These are phyloP conservation scores for Coriolopsis trogii DNA, from an alignment of 1,284 basidiomycete genomes.

Conservation along the genomic window DNA sequence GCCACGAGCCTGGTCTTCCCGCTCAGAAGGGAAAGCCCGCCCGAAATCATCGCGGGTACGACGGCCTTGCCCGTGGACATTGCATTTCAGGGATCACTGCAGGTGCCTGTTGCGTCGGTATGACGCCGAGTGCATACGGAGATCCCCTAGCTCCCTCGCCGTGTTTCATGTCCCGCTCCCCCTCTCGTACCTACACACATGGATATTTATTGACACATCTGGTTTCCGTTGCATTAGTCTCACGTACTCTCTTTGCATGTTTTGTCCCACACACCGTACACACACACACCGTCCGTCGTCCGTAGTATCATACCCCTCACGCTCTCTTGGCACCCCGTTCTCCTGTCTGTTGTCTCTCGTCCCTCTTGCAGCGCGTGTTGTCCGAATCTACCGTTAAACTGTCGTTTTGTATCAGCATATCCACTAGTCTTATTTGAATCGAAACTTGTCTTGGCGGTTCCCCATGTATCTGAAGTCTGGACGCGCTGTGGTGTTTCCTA, in stretches of 20 bases:
- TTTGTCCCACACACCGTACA: conserved; percentile 8
- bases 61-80: no score
- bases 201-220: conserved; percentile 16
- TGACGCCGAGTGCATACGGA: no score
- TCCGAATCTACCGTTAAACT: no score
- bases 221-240: conserved; percentile 7
- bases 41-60: no score
- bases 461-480: conserved; percentile 1
- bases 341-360: background rate
- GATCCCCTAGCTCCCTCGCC: no score
- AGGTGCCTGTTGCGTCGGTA: no score
- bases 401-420: conserved; percentile 18
- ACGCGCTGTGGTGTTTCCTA: no score
- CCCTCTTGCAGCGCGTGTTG: background rate
- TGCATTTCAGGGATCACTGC: no score
- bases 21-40: no score
- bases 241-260: background rate
- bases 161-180: background rate
- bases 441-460: conserved; percentile 6
- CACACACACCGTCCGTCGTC: no score
- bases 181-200: background rate
- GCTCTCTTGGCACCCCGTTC: background rate
- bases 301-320: no score
- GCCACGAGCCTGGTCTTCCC: no score
- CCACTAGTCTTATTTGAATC: conserved; percentile 18